phyloP scores from a whole-genome alignment of 345 rosid genomes.

The Kandelia obovata region DNA sequence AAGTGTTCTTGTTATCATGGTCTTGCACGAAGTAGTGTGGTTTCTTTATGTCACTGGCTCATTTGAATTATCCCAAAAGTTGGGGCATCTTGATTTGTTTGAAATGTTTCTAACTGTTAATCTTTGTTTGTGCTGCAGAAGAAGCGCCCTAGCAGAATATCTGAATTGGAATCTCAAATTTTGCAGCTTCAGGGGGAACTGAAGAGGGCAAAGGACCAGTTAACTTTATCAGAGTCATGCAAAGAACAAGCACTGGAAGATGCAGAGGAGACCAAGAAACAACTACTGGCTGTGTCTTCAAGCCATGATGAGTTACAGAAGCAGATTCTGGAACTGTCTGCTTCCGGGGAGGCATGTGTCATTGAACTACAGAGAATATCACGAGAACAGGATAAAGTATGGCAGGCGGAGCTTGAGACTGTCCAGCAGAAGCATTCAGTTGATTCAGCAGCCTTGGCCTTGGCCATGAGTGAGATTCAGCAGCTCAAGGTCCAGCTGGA shows the following conservation, averaged over 20 bases:
- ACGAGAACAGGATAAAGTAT: conserved; percentile 70
- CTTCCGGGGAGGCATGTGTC: conserved; percentile 64
- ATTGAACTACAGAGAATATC: conserved; percentile 70
- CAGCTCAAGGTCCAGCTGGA: conserved; percentile 66
- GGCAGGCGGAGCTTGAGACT: conserved; percentile 90
- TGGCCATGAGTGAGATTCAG: conserved; percentile 81
- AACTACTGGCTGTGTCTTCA: conserved; percentile 39
- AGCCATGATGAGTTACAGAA: conserved; percentile 60
- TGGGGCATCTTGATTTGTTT: neutral
- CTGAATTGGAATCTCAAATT: conserved; percentile 62
- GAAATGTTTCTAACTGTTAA: neutral
- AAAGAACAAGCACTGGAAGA: conserved; percentile 68
- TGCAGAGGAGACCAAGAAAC: conserved; percentile 70
- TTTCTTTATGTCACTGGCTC: neutral
- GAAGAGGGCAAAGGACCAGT: conserved; percentile 66
- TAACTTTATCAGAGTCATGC: conserved; percentile 56
- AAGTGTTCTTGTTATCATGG: no score
- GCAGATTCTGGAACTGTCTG: conserved; percentile 62
- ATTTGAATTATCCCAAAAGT: neutral
- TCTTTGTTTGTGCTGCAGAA: conserved; percentile 41
- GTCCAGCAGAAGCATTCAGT: conserved; percentile 66
- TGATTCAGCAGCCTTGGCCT: conserved; percentile 71
- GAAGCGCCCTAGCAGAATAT: conserved; percentile 51
- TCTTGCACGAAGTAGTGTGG: no score
- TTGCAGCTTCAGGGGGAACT: conserved; percentile 80